Evolutionary conservation across 2,329 filamentous ascomycete genomes (phyloP).

Genomic region (Leptographium lundbergii): DNA sequence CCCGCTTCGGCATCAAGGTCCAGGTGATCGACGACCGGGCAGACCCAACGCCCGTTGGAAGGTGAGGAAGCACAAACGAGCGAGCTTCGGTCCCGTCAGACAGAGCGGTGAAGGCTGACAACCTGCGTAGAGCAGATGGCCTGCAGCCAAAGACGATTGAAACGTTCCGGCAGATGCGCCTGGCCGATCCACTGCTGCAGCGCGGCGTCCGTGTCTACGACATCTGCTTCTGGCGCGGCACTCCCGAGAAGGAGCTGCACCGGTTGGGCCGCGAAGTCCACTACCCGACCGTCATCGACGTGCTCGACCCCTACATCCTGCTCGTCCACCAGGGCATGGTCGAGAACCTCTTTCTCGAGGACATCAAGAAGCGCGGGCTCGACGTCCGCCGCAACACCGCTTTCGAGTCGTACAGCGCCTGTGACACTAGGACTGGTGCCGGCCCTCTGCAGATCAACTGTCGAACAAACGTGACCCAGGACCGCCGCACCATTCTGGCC

Average conservation of each 20-base stretch:
- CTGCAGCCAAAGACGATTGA: slow-evolving; percentile 70
- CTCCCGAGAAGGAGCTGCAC: slow-evolving; percentile 38
- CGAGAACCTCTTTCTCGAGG: slow-evolving; percentile 56
- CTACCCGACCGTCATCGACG: slow-evolving; percentile 44
- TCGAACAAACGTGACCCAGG: slow-evolving; percentile 36
- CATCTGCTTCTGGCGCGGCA: slow-evolving; percentile 59
- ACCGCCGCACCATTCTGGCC: slow-evolving; percentile 32
- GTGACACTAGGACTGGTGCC: slow-evolving; percentile 28
- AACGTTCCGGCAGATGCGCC: slow-evolving; percentile 58
- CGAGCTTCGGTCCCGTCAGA: no score
- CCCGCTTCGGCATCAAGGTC: slow-evolving; percentile 44
- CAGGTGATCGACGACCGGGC: slow-evolving; percentile 45
- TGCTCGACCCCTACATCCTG: slow-evolving; percentile 41
- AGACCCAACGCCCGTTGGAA: slow-evolving; percentile 37
- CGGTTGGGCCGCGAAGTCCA: slow-evolving; percentile 38
- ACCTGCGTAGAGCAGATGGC: slow-evolving; percentile 45
- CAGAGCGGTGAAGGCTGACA: no score
- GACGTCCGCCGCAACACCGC: slow-evolving; percentile 50
- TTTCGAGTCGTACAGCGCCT: slow-evolving; percentile 45
- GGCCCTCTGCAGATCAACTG: slow-evolving; percentile 38
- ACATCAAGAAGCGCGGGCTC: slow-evolving; percentile 51
- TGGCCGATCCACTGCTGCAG: slow-evolving; percentile 56
- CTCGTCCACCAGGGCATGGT: slow-evolving; percentile 64
- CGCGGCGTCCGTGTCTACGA: slow-evolving; percentile 61
- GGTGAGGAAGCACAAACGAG: slow-evolving; percentile 10